Percentiles rank a stretch among this genome's conserved stretches.
These are phyloP conservation scores for Yarrowia phangngaensis DNA, from an alignment of 805 yeast genomes.

Conservation along the genomic window DNA sequence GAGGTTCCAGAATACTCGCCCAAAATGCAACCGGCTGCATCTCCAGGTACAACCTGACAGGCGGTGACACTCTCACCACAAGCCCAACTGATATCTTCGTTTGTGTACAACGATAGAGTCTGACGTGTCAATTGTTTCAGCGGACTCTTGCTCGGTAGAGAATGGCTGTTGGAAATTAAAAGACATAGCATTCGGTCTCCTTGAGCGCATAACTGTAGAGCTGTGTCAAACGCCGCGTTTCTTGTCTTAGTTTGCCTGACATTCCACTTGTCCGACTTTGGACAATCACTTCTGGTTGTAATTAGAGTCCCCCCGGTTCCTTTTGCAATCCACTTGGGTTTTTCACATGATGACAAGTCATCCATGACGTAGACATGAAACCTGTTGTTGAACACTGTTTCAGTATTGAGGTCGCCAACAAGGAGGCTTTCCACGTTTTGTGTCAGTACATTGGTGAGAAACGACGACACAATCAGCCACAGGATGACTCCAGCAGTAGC, in stretches of 20 bases:
- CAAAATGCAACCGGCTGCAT: conserved; percentile 9
- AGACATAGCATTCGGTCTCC: conserved; percentile 18
- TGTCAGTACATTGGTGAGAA: not conserved
- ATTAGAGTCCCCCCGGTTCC: conserved; percentile 6
- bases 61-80: not conserved
- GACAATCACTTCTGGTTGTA: conserved; percentile 1
- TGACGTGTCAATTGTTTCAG: conserved; percentile 13
- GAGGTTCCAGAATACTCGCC: no score
- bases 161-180: conserved; percentile 1
- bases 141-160: conserved; percentile 1
- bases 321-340: conserved; percentile 6
- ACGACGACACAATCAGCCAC: not conserved
- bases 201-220: conserved; percentile 1
- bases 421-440: conserved; percentile 9
- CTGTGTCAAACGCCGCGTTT: not conserved
- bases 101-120: conserved; percentile 14
- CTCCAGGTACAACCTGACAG: conserved; percentile 14
- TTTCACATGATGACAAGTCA: not conserved
- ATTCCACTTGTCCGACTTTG: not conserved
- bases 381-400: not conserved
- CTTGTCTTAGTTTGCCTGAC: not conserved
- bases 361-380: conserved; percentile 13
- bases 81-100: conserved; percentile 17
- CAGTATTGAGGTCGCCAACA: conserved; percentile 10
- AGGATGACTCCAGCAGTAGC: not conserved